Conservation (phyloP, 2,329 filamentous ascomycete species). For the Colletotrichum caudatum region DNA sequence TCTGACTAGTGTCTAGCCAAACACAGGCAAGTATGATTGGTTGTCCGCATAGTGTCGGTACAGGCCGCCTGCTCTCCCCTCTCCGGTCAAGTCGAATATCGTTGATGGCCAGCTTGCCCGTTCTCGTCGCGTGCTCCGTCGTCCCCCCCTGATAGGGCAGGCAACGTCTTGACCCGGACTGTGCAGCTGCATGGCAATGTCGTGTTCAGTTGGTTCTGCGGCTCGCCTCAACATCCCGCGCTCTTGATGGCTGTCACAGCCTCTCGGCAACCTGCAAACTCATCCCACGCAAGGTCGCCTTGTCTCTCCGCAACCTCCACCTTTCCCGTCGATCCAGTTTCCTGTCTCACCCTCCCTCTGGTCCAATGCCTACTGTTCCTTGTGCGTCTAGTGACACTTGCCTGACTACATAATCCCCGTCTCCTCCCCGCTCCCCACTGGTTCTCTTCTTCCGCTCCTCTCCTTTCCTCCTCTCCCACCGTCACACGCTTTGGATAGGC, state of each 20-base stretch:
- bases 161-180: not conserved
- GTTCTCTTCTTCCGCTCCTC: conserved; percentile 11
- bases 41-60: conserved; percentile 35
- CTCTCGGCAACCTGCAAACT: conserved; percentile 24
- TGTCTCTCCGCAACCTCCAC: conserved; percentile 25
- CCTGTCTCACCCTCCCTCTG: conserved; percentile 38
- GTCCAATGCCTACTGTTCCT: conserved; percentile 13
- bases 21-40: conserved; percentile 19
- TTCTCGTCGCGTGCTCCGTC: conserved; percentile 17
- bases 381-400: conserved; percentile 23
- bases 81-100: conserved; percentile 4
- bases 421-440: conserved; percentile 1
- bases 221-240: conserved; percentile 27
- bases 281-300: conserved; percentile 33
- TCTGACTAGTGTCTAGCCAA: conserved; percentile 34
- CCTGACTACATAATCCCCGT: conserved; percentile 38
- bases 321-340: conserved; percentile 19
- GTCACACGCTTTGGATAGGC: conserved; percentile 38
- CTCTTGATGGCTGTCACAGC: conserved; percentile 8
- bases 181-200: conserved; percentile 6
- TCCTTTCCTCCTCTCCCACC: conserved; percentile 11
- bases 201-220: conserved; percentile 7
- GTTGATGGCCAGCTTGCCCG: not conserved
- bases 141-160: not conserved
- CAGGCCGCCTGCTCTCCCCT: conserved; percentile 15